phyloP scores from a whole-genome alignment of 2,329 filamentous ascomycete species.

The Alternaria metachromatica region DNA sequence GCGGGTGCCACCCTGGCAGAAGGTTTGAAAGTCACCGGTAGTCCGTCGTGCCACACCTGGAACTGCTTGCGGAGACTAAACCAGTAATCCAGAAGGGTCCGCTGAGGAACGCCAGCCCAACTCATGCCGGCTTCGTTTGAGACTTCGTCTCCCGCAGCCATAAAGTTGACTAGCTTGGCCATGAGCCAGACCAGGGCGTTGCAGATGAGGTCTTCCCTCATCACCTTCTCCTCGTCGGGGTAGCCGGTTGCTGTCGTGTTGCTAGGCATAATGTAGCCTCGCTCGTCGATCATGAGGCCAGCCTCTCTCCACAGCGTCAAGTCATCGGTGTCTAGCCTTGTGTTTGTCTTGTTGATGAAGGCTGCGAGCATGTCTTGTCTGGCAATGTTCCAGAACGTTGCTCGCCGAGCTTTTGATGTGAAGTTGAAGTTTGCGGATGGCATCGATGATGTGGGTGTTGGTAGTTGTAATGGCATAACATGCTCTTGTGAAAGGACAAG shows the following conservation, averaged over 20 bases:
- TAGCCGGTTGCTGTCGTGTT: constrained; percentile 50
- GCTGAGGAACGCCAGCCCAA: constrained; percentile 57
- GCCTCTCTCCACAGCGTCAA: constrained; percentile 69
- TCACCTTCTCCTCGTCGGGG: constrained; percentile 55
- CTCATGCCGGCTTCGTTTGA: constrained; percentile 46
- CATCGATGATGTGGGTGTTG: constrained; percentile 46
- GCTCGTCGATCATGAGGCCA: constrained; percentile 63
- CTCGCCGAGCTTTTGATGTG: constrained; percentile 62
- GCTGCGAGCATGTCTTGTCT: constrained; percentile 70
- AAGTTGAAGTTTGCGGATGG: constrained; percentile 33
- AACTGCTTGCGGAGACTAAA: constrained; percentile 63
- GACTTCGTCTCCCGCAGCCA: constrained; percentile 63
- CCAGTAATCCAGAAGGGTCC: constrained; percentile 61
- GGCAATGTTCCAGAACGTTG: constrained; percentile 72
- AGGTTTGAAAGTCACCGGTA: constrained; percentile 66
- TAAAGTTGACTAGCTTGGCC: constrained; percentile 70
- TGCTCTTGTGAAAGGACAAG: constrained; percentile 62
- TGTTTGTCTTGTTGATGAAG: constrained; percentile 67
- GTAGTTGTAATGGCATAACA: constrained; percentile 54
- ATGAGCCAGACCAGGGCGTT: constrained; percentile 71
- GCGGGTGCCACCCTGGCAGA: constrained; percentile 58
- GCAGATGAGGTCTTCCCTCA: constrained; percentile 68
- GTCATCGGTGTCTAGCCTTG: constrained; percentile 67
- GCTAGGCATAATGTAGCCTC: constrained; percentile 59
- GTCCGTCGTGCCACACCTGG: constrained; percentile 64